Base-by-base conservation (phyloP, 441 rosid genomes). In the Isatis lusitanica region DNA sequence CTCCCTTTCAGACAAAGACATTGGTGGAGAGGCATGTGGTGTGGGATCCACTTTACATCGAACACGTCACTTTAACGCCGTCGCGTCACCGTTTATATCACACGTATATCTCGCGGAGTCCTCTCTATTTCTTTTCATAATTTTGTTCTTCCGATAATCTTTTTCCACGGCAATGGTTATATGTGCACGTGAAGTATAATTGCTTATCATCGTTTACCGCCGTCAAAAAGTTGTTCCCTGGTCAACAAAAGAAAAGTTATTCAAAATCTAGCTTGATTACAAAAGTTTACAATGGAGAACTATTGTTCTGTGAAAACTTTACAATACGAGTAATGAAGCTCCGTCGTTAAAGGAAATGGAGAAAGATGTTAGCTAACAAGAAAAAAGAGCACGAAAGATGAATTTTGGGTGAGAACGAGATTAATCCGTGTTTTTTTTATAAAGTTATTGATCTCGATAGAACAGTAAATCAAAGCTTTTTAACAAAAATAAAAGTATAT, bases 21-120 rank as follows among this genome's bases (percentile, higher is more conserved):
- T 72, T 67, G 77, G 77, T 72, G 74, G 74, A 62, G 61, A 67
- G 77, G 30, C 77, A 77, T 72, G 80, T 72, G 77, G 6, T 7
- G 80, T 61, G 30, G 80, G 80, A 13, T 60, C 70, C 63, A 6
- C 3, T 59, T 59, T 24, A 71, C 73, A 71, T 77, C 77, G 46
- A 66, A 43, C 66, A 77, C 74, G 73, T 77, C 80, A 71, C 69
- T 58, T 71, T 59, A 59, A 55, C 70, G 73, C 69, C 69, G 80
- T 77, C 77, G 53, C 80, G 39, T 77, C 80, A 77, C 77, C 66
- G 77, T 77, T 66, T 43, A 17, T 51, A 24, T 51, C 36, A 48
- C 67, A 70, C 67, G 47, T 42, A 64, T 42, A 28, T n/a, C 38
- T 15, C 46, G 48, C 56, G 44, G 30, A 39, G 5, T 21, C 47